Base-by-base conservation (phyloP, 441 rosid species). In the Erodium trifolium region DNA sequence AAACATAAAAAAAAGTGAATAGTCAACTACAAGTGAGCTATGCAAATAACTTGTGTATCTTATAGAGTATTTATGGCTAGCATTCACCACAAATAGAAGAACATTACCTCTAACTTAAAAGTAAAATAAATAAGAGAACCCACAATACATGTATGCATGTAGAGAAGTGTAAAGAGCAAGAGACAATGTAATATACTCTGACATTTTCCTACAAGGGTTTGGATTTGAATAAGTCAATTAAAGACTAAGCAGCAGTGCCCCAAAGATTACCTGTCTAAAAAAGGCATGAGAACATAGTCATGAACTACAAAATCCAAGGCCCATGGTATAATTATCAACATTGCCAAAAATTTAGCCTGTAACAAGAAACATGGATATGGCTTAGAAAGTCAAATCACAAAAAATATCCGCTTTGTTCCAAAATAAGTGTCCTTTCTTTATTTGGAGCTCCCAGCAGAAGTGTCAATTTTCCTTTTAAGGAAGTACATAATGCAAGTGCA, bases 231-330 rank as follows among this genome's bases (percentile, higher is more conserved):
- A 60, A 23, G 65, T 60, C 27, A 45, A 60, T 11, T 23, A 23
- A 27, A 60, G 31, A 13, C 19, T 64, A 13, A 51, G 9, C 27
- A n/a, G 14, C 37, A 18, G 7, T 29, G 66, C 29, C 66, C 39
- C 53, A 72, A 49, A 19, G 59, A 68, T 78, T 78, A 88, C 98
- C 99, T 91, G 88, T 91, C 97, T 71, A 89, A 79, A 67, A 94
- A 91, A 17, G 99, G 97, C 96, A 94, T 82, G 66, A 94, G 92
- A 67, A 94, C 82, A 78, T 85, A 94, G 78, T 94, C 96, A 79
- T 94, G 99, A 72, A 91, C 93, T 65, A 83, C 75, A 81, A 87
- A 85, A 82, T 94, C 97, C 83, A 94, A 77, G 34, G 86, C 85
- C 88, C 90, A 91, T 11, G 99, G 97, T 78, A 94, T 78, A 43